Evolutionary conservation across 148 eudicot species (phyloP), one percentile per base, ranked within the genome.

Genomic region (Vaccinium vitisidaea): DNA sequence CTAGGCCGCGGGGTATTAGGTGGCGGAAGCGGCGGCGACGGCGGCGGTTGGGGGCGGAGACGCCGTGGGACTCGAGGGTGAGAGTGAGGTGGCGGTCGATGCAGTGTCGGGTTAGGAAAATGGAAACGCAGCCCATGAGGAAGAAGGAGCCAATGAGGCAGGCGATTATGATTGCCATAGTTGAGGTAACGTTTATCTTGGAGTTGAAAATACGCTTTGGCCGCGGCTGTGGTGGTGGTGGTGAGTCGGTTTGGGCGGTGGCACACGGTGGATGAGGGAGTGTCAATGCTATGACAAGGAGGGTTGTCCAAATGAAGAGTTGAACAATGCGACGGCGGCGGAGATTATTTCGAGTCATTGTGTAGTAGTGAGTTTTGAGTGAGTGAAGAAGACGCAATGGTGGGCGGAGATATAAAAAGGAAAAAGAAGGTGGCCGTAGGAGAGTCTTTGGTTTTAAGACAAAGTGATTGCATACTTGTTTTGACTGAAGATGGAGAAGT

Each of bases 91-190:
- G 36, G 80, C 87, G 63, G 36, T 84, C 71, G 55, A 80, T 48
- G 82, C 80, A 88, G 23, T 86, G 87, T 55, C 88, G 92, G 73
- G 30, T 65, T 9, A 90, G 75, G 75, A 86, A 88, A 58, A 82
- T 67, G 54, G 87, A 80, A 59, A 91, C 27, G 76, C 85, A 85
- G 69, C 85, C 90, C 78, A 88, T 88, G 53, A 88, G 32, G 54
- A 84, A 27, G 32, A 87, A 86, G 76, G 87, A 52, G n/a, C 54
- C 81, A 18, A 89, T 83, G 36, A 91, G 52, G 77, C 90, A 85
- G 48, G 87, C 71, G 75, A 91, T 80, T 36, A 88, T 63, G 39
- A 91, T 88, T 1, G 87, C 84, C 84, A 86, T 77, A 5, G 89
- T 25, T 8, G 90, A 88, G 83, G 12, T 65, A 2, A 23, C 14